phyloP scores from a whole-genome alignment of 345 rosid genomes.

The Camelina hispida region DNA sequence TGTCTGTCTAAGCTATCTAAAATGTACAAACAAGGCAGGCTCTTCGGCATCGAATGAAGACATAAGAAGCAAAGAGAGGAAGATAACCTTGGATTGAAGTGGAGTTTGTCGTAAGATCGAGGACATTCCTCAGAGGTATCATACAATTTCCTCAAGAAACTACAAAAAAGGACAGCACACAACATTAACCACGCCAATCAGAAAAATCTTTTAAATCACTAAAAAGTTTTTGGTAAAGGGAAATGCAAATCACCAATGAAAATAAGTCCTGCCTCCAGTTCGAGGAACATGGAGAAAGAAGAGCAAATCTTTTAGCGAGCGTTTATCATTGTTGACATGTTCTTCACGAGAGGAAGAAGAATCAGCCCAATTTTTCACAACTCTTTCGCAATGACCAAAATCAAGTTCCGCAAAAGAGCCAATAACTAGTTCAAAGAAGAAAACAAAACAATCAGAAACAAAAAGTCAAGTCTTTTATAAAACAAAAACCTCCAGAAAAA shows the following conservation, averaged over 20 bases:
- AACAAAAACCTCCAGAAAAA: neutral
- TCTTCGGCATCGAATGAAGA: neutral
- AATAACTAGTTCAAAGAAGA: slow-evolving; percentile 46
- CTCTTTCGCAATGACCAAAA: slow-evolving; percentile 63
- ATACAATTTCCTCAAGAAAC: slow-evolving; percentile 88
- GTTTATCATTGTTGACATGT: slow-evolving; percentile 59
- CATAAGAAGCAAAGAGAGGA: neutral
- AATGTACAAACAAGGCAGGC: neutral
- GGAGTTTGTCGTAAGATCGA: slow-evolving; percentile 89
- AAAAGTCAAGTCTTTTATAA: neutral
- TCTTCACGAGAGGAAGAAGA: slow-evolving; percentile 55
- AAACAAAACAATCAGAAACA: slow-evolving; percentile 15
- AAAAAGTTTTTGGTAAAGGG: neutral
- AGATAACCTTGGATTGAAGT: slow-evolving; percentile 85
- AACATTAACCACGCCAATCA: slow-evolving; percentile 22
- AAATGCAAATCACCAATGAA: slow-evolving; percentile 66
- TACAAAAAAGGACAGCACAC: slow-evolving; percentile 46
- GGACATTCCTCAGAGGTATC: slow-evolving; percentile 77
- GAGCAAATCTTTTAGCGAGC: slow-evolving; percentile 71
- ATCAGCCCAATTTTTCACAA: slow-evolving; percentile 72
- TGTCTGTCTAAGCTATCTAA: too few species aligned
- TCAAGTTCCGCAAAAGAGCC: slow-evolving; percentile 51
- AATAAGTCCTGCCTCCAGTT: slow-evolving; percentile 95
- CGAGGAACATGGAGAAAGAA: slow-evolving; percentile 96
- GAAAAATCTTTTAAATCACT: neutral